A percentile compares a stretch with the other conserved stretches of the same genome.
These are phyloP conservation scores for Tuctoria greenei DNA, from an alignment of 176 grass and related monocot species.

Conservation along the genomic window DNA sequence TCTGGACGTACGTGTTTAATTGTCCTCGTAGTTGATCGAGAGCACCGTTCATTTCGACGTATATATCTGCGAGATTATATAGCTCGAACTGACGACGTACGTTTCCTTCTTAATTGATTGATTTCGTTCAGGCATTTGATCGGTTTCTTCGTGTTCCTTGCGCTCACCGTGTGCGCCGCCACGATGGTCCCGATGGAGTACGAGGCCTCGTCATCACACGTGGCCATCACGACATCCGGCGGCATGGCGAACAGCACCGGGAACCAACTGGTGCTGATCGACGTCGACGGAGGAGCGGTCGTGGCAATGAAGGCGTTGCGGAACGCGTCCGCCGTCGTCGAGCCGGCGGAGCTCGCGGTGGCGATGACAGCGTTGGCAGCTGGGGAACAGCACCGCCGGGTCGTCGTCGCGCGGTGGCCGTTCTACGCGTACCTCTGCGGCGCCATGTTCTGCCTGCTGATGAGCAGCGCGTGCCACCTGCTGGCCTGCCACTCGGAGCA, in stretches of 20 bases:
- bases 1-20: slow-evolving; percentile 71
- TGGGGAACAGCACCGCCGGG: neutral
- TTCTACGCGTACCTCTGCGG: slow-evolving; percentile 78
- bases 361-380: neutral
- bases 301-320: slow-evolving; percentile 20
- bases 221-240: neutral
- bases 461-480: slow-evolving; percentile 82
- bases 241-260: slow-evolving; percentile 17
- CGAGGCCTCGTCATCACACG: neutral
- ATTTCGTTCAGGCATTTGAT: slow-evolving; percentile 54
- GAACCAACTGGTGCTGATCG: slow-evolving; percentile 11
- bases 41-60: neutral
- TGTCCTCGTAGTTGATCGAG: too few relatives aligned
- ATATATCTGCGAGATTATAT: too few relatives aligned
- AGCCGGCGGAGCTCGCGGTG: neutral
- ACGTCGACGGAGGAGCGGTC: neutral
- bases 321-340: neutral
- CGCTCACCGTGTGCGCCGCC: slow-evolving; percentile 50
- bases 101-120: neutral
- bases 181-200: slow-evolving; percentile 45
- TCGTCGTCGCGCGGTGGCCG: slow-evolving; percentile 63
- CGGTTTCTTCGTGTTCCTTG: slow-evolving; percentile 80
- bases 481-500: slow-evolving; percentile 76
- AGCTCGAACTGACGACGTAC: neutral
- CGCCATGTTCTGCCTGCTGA: slow-evolving; percentile 81